Base-by-base conservation (phyloP, 768 basidiomycete species). In the Solioccasus polychromus region DNA sequence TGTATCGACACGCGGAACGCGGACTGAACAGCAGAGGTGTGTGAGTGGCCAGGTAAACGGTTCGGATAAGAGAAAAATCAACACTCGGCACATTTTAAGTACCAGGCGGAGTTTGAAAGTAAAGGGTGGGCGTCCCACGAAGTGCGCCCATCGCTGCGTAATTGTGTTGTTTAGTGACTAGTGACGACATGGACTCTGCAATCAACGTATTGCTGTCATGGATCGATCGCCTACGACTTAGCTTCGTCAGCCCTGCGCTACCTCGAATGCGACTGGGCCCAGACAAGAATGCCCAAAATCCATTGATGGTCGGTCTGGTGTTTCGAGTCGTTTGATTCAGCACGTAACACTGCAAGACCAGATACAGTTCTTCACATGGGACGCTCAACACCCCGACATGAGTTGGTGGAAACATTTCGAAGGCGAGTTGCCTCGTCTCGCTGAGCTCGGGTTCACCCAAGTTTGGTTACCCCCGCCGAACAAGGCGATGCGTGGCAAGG, bases 291-390 rank as follows among this genome's bases (percentile, higher is more conserved):
- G 47, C 70, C 15, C 62, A 71, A 24, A 88, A 88, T 61, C 75
- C 83, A 18, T 62, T 85, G 19, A 87, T 89, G 86, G 87, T 87
- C 60, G 50, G 74, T 57, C 24, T 28, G 11, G 11, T 29, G 22
- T 24, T 45, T 45, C 10, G 26, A 43, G 1, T 31, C 5, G 29
- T 42, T 24, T 9, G 12, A 39, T 26, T 39, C 24, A 38, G 32
- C 28, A 3, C 23, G 14, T 47, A 25, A 47, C 10, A 37, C 30
- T 31, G 39, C 14, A 17, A 6, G 18, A 35, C 30, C 43, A 79
- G 89, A 65, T 91, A 23, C 89, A 92, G 64, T 92, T 89, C 66
- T 92, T 90, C 57, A 89, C 88, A 12, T 92, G 90, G 90, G 81
- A 91, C 41, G 68, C 78, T 24, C 64, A 67, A 22, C 74, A 78